phyloP scores from a whole-genome alignment of 2,329 filamentous ascomycete species.

The Aspergillus jensenii region DNA sequence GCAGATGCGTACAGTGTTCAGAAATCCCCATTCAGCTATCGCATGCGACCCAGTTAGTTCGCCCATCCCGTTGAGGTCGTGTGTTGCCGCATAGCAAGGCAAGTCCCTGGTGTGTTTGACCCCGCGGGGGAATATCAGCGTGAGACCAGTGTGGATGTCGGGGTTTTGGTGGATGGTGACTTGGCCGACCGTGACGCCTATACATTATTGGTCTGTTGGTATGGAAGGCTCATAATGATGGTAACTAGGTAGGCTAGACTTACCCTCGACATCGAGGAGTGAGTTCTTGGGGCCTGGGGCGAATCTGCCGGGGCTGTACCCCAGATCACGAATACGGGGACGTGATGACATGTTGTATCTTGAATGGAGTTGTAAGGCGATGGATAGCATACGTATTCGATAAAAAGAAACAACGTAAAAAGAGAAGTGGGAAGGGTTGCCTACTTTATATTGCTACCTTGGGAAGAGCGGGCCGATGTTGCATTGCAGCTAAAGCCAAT shows the following conservation, averaged over 20 bases:
- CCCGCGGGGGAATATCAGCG: neutral
- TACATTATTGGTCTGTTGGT: too few species aligned
- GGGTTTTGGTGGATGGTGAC: neutral
- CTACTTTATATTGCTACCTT: too few species aligned
- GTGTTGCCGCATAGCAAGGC: neutral
- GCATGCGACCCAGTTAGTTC: neutral
- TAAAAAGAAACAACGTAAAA: too few species aligned
- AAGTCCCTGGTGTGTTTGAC: neutral
- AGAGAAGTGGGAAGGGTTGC: too few species aligned
- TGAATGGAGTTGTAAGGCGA: accelerated
- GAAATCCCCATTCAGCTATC: neutral
- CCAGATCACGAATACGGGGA: conserved; percentile 1
- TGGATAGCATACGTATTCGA: too few species aligned
- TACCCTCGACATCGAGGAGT: neutral
- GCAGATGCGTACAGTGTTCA: neutral
- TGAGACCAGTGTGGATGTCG: neutral
- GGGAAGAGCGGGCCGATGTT: too few species aligned
- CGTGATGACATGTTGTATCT: neutral
- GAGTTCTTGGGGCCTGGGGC: neutral
- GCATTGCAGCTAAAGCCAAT: too few species aligned
- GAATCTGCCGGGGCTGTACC: neutral
- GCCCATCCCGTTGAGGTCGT: neutral
- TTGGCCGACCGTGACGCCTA: neutral
- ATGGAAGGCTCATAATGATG: too few species aligned
- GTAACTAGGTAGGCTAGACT: neutral